Conservation (phyloP, 2,329 filamentous ascomycete species). For the Fusarium caatingaense region DNA sequence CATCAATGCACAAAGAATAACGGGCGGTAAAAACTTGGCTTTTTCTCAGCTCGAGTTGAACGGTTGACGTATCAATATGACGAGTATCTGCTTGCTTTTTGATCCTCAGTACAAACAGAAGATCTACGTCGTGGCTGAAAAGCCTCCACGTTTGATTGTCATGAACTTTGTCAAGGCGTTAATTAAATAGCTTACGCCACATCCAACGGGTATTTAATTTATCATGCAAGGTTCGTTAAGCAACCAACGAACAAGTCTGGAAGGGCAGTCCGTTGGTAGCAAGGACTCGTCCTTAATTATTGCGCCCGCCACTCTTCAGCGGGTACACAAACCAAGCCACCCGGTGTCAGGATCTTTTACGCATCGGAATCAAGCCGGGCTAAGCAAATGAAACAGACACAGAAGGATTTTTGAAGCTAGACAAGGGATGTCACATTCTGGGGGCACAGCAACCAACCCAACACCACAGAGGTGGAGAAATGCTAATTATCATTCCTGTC, state of each 20-base stretch:
- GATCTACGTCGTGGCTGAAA: not conserved
- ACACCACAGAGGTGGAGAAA: not conserved
- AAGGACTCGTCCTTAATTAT: not conserved
- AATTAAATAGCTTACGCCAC: not conserved
- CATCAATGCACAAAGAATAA: not conserved
- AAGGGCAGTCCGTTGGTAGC: not conserved
- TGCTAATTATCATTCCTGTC: not conserved
- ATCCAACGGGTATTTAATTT: not conserved
- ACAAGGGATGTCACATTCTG: not conserved
- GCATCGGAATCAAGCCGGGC: not conserved
- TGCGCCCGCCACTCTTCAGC: slow-evolving; percentile 1
- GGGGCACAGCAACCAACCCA: not conserved
- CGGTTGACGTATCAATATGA: not conserved
- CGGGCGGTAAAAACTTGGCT: not conserved
- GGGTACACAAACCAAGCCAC: slow-evolving; percentile 5
- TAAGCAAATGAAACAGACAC: not conserved
- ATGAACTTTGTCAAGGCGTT: not conserved
- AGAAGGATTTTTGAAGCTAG: not conserved
- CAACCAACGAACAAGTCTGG: not conserved
- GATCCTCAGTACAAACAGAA: not conserved
- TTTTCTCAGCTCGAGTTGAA: not conserved
- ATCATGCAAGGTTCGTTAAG: not conserved
- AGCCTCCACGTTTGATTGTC: not conserved
- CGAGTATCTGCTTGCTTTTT: not conserved
- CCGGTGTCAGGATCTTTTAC: slow-evolving; percentile 5